A percentile compares a stretch with the other conserved stretches of the same genome.
These are phyloP conservation scores for Spizellomyces sp. DNA, from an alignment of 192 early-diverging fungal species.

Conservation along the genomic window DNA sequence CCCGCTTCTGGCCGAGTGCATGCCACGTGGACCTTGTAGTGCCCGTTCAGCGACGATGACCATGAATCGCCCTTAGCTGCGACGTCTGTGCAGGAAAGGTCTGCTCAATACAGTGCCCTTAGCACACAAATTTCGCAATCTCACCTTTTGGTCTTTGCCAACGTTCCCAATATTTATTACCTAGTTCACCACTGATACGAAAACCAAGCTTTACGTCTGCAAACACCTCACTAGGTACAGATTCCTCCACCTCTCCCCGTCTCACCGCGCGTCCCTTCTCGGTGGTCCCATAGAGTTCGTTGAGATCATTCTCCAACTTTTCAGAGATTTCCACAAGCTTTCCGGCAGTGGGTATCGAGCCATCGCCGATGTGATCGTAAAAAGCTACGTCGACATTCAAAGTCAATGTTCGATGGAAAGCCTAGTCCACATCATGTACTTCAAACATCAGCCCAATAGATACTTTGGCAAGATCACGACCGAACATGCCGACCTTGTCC, in stretches of 20 bases:
- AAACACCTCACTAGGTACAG: no score
- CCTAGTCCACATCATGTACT: neutral
- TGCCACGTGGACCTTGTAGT: constrained; percentile 15
- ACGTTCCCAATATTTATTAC: neutral
- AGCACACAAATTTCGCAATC: neutral
- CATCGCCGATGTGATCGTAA: neutral
- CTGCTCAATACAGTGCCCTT: neutral
- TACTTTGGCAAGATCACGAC: neutral
- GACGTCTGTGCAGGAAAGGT: neutral
- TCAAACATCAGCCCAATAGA: neutral
- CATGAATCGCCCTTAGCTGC: neutral
- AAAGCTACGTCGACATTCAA: constrained; percentile 10
- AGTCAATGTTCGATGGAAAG: constrained; percentile 2
- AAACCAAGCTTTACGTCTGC: no score
- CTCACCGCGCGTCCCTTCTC: neutral
- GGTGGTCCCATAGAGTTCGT: neutral
- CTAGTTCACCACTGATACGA: neutral
- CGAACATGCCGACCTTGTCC: constrained; percentile 4
- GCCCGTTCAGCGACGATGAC: constrained; percentile 27
- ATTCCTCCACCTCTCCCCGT: neutral
- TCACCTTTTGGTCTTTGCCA: neutral
- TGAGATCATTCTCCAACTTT: neutral
- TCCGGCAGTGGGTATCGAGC: neutral
- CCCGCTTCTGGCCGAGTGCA: constrained; percentile 8
- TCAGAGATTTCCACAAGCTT: neutral